Evolutionary conservation across 768 basidiomycete genomes (phyloP), one percentile per base, ranked within the genome.

Genomic region (Omphalotus guepiniiformis): DNA sequence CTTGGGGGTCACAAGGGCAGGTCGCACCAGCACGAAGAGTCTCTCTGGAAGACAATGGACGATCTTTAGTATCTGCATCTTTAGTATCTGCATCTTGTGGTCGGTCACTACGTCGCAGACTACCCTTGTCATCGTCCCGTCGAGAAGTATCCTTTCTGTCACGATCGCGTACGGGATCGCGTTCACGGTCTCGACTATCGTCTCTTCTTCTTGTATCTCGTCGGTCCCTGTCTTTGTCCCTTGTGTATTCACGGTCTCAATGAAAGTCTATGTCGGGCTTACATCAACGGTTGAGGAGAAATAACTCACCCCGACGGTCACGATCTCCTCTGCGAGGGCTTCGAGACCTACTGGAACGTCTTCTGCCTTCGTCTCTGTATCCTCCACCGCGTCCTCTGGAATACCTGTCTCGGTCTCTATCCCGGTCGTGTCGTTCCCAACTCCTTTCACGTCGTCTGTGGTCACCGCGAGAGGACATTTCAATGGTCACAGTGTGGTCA

Each of bases 401-500:
- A 42, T 75, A 64, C 19, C 76, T 68, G 50, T 76, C 73, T 28
- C 67, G 66, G 44, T 66, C 64, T 28, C 73, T 64, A 39, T 69
- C 69, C 39, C 71, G 67, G 49, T 79, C 78, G 22, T 78, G 75
- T 47, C 72, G 72, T 50, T 85, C 83, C 78, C 82, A 79, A 58
- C 82, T 82, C 54, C 81, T 64, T 57, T 85, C 83, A 50, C 79
- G 76, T 60, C 75, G 66, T 58, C 79, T 72, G 55, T 74, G 63
- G 52, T 80, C 79, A 36, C 65, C 47, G 53, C 78, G 78, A 47
- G 78, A 80, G 53, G 82, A 78, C 82, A 85, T 82, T 53, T 26
- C 22, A 29, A 42, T 26, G 4, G 12, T 16, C 9, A 16, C 26
- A 22, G 22, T 13, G 18, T 21, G n/a, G n/a, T n/a, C n/a, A n/a